phyloP scores from a whole-genome alignment of 2,329 filamentous ascomycete species.

The Cordyceps tenuipes region DNA sequence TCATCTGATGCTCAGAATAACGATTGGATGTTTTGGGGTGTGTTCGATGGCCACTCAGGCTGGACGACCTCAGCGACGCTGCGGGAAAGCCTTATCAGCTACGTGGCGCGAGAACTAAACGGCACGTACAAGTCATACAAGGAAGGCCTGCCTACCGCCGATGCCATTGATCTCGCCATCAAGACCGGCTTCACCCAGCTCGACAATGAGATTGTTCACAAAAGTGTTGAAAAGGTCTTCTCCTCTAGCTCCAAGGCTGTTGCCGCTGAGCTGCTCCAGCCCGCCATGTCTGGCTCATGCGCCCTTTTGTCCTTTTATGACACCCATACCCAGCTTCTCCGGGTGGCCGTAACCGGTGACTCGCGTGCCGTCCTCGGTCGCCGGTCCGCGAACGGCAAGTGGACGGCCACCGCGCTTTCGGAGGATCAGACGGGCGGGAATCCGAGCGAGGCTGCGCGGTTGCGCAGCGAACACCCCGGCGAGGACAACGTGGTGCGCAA shows the following conservation, averaged over 20 bases:
- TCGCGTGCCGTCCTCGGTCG: constrained; percentile 90
- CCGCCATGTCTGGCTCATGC: constrained; percentile 93
- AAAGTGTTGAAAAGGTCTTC: constrained; percentile 84
- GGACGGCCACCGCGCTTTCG: constrained; percentile 83
- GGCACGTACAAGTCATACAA: constrained; percentile 72
- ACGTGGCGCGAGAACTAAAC: constrained; percentile 88
- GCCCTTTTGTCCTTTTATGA: constrained; percentile 96
- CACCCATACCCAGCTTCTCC: constrained; percentile 71
- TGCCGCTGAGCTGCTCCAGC: constrained; percentile 84
- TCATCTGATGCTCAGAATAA: constrained; percentile 41
- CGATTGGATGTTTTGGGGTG: constrained; percentile 99
- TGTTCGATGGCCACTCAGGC: constrained; percentile 94
- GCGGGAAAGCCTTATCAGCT: constrained; percentile 83
- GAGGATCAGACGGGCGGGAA: constrained; percentile 92
- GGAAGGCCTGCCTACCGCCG: constrained; percentile 59
- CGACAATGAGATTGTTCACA: constrained; percentile 90
- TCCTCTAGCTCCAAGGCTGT: constrained; percentile 84
- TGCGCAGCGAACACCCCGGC: constrained; percentile 79
- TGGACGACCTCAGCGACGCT: constrained; percentile 98
- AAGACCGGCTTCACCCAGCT: constrained; percentile 83
- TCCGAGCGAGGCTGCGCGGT: constrained; percentile 70
- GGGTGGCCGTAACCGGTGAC: constrained; percentile 94
- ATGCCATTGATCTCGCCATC: constrained; percentile 82
- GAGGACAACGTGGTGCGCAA: constrained; percentile 83
- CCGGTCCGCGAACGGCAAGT: constrained; percentile 70